These are phyloP conservation scores for Clausena lansium DNA, from an alignment of 345 rosid species.

Conservation along the genomic window DNA sequence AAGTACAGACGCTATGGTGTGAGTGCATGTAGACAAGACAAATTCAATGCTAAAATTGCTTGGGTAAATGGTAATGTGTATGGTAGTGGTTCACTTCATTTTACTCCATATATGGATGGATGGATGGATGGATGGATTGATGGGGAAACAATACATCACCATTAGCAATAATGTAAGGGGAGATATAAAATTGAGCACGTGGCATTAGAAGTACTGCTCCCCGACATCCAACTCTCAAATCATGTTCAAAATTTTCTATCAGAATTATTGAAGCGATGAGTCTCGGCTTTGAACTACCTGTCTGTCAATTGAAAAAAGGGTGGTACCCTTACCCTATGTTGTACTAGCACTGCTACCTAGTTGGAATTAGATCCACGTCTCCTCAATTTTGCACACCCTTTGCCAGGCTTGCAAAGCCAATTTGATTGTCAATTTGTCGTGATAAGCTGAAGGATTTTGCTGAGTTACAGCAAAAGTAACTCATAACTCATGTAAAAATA, in stretches of 20 bases:
- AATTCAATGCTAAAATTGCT: background rate
- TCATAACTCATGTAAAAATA: too few relatives aligned
- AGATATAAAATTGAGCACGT: background rate
- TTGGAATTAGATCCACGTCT: conserved; percentile 24
- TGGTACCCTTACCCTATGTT: background rate
- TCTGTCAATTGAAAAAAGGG: conserved; percentile 7
- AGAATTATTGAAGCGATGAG: conserved; percentile 16
- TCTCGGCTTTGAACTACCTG: background rate
- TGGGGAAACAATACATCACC: too few relatives aligned
- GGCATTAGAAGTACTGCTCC: conserved; percentile 4
- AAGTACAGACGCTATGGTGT: background rate
- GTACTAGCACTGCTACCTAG: background rate
- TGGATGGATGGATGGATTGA: background rate
- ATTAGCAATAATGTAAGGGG: background rate
- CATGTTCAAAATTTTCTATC: background rate
- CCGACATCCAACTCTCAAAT: conserved; percentile 8
- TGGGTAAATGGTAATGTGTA: background rate
- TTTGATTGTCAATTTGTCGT: background rate
- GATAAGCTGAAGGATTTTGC: background rate
- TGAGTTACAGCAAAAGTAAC: too few relatives aligned
- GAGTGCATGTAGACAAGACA: background rate
- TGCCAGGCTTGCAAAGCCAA: conserved; percentile 31
- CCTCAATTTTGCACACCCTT: conserved; percentile 8
- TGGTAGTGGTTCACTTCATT: background rate
- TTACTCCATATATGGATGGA: background rate